Conservation (phyloP, 2,329 filamentous ascomycete genomes). For the Mycosphaerella sp. region DNA sequence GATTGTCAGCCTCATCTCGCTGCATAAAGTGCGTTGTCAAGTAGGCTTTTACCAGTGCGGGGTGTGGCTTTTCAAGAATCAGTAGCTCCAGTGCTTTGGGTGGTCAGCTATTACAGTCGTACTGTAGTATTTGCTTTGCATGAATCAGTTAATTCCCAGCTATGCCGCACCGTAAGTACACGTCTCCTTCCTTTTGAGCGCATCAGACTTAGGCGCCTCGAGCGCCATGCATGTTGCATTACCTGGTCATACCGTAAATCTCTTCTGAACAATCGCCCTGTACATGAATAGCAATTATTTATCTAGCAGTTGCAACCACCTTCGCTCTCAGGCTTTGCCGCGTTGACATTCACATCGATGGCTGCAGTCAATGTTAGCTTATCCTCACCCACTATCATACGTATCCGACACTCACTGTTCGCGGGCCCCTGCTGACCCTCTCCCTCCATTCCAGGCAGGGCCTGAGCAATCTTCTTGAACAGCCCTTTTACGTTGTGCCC, state of each 20-base stretch:
- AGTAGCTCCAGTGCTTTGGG: too few relatives aligned
- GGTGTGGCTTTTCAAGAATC: too few relatives aligned
- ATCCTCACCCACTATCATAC: background rate
- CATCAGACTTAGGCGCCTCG: background rate
- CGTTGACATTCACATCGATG: conserved; percentile 36
- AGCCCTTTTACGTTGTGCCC: conserved; percentile 97
- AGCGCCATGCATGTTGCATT: background rate
- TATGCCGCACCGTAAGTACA: background rate
- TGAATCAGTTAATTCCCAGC: background rate
- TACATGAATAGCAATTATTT: conserved; percentile 3
- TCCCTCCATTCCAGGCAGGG: conserved; percentile 94
- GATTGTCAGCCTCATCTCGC: too few relatives aligned
- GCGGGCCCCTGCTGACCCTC: conserved; percentile 69
- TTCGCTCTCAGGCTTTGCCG: conserved; percentile 33
- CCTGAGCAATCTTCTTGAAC: conserved; percentile 97
- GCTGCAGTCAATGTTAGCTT: conserved; percentile 26
- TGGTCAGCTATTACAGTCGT: too few relatives aligned
- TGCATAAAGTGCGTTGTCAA: too few relatives aligned
- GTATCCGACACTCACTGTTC: conserved; percentile 60
- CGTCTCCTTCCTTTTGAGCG: background rate
- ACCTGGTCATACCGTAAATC: background rate
- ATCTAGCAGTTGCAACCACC: conserved; percentile 35
- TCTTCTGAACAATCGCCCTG: background rate
- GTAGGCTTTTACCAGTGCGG: too few relatives aligned
- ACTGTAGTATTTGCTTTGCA: too few relatives aligned